These are phyloP conservation scores for Phytophthora hibernalis DNA, from an alignment of 352 stramenopile genomes.

Conservation along the genomic window DNA sequence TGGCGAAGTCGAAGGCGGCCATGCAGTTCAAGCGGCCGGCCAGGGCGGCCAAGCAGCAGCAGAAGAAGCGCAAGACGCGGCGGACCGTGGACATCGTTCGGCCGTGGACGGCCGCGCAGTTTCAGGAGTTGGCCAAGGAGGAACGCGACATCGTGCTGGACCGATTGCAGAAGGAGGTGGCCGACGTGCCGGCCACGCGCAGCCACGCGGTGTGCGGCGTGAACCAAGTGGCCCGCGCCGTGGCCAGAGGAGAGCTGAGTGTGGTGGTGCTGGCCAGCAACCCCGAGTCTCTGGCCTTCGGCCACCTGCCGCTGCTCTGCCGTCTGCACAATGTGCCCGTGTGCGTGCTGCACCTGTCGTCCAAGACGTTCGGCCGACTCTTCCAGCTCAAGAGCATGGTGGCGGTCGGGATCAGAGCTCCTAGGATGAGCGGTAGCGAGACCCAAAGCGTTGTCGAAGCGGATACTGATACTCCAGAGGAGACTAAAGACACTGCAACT, in stretches of 20 bases:
- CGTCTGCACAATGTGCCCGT: conserved; percentile 70
- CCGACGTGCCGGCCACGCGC: conserved; percentile 22
- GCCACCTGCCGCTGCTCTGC: conserved; percentile 74
- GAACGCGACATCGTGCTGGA: conserved; percentile 85
- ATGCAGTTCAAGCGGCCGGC: conserved; percentile 36
- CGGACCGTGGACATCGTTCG: conserved; percentile 33
- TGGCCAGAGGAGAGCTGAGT: conserved; percentile 48
- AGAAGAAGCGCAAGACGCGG: conserved; percentile 30
- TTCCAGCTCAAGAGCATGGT: conserved; percentile 67
- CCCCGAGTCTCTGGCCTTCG: conserved; percentile 60
- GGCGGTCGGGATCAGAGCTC: conserved; percentile 55
- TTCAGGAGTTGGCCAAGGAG: conserved; percentile 69
- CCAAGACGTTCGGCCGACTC: conserved; percentile 62
- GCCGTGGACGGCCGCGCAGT: conserved; percentile 61
- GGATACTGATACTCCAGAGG: no score
- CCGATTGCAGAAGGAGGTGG: conserved; percentile 72
- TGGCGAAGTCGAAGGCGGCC: conserved; percentile 38
- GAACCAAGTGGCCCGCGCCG: conserved; percentile 61
- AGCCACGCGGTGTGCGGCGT: conserved; percentile 53
- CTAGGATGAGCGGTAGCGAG: not conserved
- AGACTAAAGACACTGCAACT: not conserved
- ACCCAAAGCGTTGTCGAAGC: not conserved
- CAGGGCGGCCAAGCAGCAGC: conserved; percentile 3
- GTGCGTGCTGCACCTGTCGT: conserved; percentile 77
- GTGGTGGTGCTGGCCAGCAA: conserved; percentile 80